phyloP scores from a whole-genome alignment of 1,139 yeast genomes.

The Geotrichum reessii region DNA sequence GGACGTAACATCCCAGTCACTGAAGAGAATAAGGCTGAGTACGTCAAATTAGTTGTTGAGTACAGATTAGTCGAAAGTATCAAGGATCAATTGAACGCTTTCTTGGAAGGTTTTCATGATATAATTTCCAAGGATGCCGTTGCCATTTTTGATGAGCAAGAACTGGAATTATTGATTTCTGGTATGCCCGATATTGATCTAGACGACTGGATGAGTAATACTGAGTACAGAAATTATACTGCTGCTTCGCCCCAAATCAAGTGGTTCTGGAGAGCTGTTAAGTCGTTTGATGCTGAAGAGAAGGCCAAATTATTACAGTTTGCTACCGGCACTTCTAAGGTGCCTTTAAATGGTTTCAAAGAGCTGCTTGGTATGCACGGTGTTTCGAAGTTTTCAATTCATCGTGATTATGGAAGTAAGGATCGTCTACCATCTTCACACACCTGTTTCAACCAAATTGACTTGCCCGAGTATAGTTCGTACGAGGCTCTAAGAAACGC shows the following conservation, averaged over 20 bases:
- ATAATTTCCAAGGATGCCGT: slow-evolving; percentile 84
- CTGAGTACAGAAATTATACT: slow-evolving; percentile 77
- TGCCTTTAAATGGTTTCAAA: slow-evolving; percentile 89
- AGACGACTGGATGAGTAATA: slow-evolving; percentile 88
- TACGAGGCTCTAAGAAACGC: slow-evolving; percentile 83
- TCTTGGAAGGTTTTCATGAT: slow-evolving; percentile 79
- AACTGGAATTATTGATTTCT: slow-evolving; percentile 81
- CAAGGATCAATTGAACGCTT: slow-evolving; percentile 79
- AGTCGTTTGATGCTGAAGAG: slow-evolving; percentile 90
- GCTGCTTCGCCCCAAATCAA: slow-evolving; percentile 82
- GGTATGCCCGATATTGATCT: slow-evolving; percentile 96
- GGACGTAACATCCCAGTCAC: slow-evolving; percentile 86
- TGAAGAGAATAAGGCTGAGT: slow-evolving; percentile 85
- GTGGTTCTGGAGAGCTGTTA: slow-evolving; percentile 98
- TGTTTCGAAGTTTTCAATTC: slow-evolving; percentile 79
- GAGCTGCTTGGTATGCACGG: slow-evolving; percentile 88
- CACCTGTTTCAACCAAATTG: slow-evolving; percentile 93
- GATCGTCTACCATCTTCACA: slow-evolving; percentile 93
- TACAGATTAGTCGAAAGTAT: slow-evolving; percentile 80
- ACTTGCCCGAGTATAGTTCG: slow-evolving; percentile 85
- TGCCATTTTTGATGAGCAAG: slow-evolving; percentile 91
- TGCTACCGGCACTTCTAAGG: slow-evolving; percentile 96
- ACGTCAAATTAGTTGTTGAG: slow-evolving; percentile 79
- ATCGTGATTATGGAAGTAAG: slow-evolving; percentile 78
- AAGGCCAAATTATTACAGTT: slow-evolving; percentile 90